Base-by-base conservation (phyloP, 2,329 filamentous ascomycete species). In the Calonectria pseudoreteaudii region DNA sequence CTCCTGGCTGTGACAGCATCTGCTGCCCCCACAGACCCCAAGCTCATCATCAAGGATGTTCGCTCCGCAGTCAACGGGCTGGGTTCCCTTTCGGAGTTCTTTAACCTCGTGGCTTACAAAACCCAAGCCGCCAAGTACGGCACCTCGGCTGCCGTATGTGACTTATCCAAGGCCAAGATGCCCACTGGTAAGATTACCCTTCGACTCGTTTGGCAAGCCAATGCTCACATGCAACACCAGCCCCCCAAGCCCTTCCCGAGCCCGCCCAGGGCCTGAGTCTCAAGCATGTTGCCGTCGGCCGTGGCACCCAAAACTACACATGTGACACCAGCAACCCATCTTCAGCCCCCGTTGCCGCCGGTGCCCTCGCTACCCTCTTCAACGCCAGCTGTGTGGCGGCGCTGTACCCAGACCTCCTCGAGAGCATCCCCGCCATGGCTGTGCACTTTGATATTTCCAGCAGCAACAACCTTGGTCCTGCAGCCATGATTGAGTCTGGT, bases 251-350 rank as follows among this genome's bases (percentile, higher is more conserved):
- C 20, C 89, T 98, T 9, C 92, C 93, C 18, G 76, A 87, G 10
- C 91, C 92, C 18, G 86, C 91, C 0, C 77, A 86, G 9, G 94
- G 93, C 70, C 87, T 94, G 36, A 86, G 82, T 4, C 88, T 97
- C 66, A 90, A 91, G 82, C 94, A 97, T 85, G 93, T 98, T 69
- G 94, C 94, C 82, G 88, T 98, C 75, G 96, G 96, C 80, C 93
- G 95, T 56, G 96, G 96, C 74, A 97, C 94, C 10, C 93, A 98
- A 86, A 98, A 98, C 89, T 98, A 98, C 88, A 97, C 95, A 66
- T 98, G 96, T 88, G 87, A 90, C 72, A 86, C 89, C 68, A 85
- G 85, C 75, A 90, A 93, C 78, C 82, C 90, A 2, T 90, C 90
- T 4, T 90, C 91, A 0, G 86, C 86, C 0, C 96, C 96, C 18